Evolutionary conservation across 2,329 filamentous ascomycete genomes (phyloP), one percentile per base, ranked within the genome.

Genomic region (Botryotinia globosa): DNA sequence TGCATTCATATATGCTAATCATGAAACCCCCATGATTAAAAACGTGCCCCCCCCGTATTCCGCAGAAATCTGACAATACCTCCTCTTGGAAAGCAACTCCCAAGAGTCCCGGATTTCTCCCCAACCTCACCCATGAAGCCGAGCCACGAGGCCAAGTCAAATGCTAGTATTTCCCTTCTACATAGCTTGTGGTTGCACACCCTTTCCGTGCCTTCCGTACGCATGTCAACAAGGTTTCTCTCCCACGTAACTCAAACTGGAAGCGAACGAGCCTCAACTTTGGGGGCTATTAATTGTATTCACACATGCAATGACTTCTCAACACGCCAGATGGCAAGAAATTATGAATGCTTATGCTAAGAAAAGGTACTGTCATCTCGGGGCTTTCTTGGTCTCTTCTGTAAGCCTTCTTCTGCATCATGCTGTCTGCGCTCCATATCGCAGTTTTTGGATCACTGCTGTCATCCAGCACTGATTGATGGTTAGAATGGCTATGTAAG

Each of bases 221-320:
- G 25, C 65, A 29, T 56, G 48, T n/a, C 65, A 22, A 67, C 48
- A 42, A 48, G 65, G 34, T 42, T 39, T 14, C 10, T 67, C 16
- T 18, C 16, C 34, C 9, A 9, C 32, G 10, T 3, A 25, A 1
- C 4, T 51, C 3, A 39, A 54, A 39, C 22, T 9, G 32, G 20
- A 51, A 20, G 44, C 45, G 25, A 67, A 54, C 51, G 64, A 67
- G 64, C 64, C 64, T 39, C 45, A 67, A 39, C 8, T 67, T 54
- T 67, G 64, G 45, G 45, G 45, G 37, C 34, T 3, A 3, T n/a
- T 39, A 18, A 25, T 34, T 32, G 3, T 9, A 16, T 65, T 22
- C 37, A 37, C 44, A 22, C 16, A 32, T 18, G 42, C 12, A 48
- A 32, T 10, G 12, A 8, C 32, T 2, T 34, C 4, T 34, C 20